Percentiles rank a stretch among this genome's conserved stretches.
Conservation (phyloP, 2,329 filamentous ascomycete species). For the Metarhizium humberi region DNA sequence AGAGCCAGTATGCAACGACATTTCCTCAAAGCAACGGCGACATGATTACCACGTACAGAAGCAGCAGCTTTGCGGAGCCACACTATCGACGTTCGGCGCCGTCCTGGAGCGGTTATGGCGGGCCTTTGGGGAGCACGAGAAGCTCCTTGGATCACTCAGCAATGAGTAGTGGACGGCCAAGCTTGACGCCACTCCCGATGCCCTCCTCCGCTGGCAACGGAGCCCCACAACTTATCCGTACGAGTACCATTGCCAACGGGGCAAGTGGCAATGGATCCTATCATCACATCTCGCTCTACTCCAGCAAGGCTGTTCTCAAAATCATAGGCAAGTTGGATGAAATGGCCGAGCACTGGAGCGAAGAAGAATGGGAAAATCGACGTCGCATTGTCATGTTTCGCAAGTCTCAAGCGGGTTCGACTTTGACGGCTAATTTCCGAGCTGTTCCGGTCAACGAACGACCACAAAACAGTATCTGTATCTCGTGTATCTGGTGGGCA, state of each 20-base stretch:
- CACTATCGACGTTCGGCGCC: slow-evolving; percentile 30
- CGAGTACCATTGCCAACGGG: slow-evolving; percentile 40
- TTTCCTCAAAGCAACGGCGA: slow-evolving; percentile 35
- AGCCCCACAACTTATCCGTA: slow-evolving; percentile 43
- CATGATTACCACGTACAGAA: slow-evolving; percentile 48
- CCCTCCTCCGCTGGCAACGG: slow-evolving; percentile 27
- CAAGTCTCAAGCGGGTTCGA: slow-evolving; percentile 72
- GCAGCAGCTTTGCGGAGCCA: slow-evolving; percentile 39
- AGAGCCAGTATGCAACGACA: slow-evolving; percentile 26
- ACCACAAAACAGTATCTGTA: slow-evolving; percentile 76
- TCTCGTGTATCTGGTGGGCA: slow-evolving; percentile 96
- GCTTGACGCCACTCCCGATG: slow-evolving; percentile 38
- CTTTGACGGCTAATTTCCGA: slow-evolving; percentile 71
- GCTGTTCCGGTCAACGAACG: slow-evolving; percentile 72
- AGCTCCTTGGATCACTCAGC: slow-evolving; percentile 33
- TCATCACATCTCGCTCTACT: slow-evolving; percentile 73
- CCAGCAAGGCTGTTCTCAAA: slow-evolving; percentile 75
- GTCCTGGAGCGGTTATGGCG: slow-evolving; percentile 35
- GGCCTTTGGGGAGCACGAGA: slow-evolving; percentile 29
- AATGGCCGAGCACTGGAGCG: slow-evolving; percentile 78
- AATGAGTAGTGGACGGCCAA: slow-evolving; percentile 31
- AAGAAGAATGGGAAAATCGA: slow-evolving; percentile 70
- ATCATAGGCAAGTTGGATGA: slow-evolving; percentile 75
- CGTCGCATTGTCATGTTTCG: slow-evolving; percentile 83
- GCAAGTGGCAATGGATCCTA: slow-evolving; percentile 39